Percentiles rank a stretch among this genome's conserved stretches.
These are phyloP conservation scores for Tritrichomonas musculus DNA, from an alignment of 208 protist species.

Conservation along the genomic window DNA sequence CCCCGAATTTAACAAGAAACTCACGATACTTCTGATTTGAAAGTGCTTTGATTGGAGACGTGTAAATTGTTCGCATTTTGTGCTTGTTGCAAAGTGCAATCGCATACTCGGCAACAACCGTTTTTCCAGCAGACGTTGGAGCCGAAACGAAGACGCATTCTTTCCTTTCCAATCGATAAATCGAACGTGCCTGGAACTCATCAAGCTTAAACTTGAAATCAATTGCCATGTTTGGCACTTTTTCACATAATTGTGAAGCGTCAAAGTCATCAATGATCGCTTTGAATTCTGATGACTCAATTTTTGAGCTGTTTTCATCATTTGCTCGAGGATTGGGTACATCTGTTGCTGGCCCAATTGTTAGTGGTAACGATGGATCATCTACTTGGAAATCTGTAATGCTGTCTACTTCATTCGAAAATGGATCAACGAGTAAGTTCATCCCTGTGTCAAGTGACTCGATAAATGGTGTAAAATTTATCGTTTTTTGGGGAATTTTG, in stretches of 20 bases:
- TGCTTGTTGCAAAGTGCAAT: constrained; percentile 66
- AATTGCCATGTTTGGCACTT: not conserved
- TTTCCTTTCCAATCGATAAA: not conserved
- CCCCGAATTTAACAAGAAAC: constrained; percentile 47
- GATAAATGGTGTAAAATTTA: not conserved
- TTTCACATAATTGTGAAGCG: not conserved
- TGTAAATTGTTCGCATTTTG: constrained; percentile 74
- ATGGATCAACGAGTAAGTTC: not conserved
- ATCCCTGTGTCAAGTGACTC: not conserved
- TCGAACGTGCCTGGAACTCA: not conserved
- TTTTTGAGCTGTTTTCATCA: too few relatives aligned
- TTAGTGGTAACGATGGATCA: not conserved
- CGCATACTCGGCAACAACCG: constrained; percentile 76
- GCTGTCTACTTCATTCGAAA: not conserved
- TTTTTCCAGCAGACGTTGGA: constrained; percentile 53
- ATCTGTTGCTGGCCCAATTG: too few relatives aligned
- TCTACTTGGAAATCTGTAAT: not conserved
- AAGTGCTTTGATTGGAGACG: constrained; percentile 82
- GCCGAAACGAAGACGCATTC: constrained; percentile 36
- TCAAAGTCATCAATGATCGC: not conserved
- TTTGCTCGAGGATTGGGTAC: not conserved
- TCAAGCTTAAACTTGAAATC: constrained; percentile 19
- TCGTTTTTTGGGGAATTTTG: too few relatives aligned
- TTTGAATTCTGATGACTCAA: not conserved
- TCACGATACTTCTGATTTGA: constrained; percentile 82